Evolutionary conservation across 1,139 yeast species (phyloP).

Genomic region (Pichia norvegensis): DNA sequence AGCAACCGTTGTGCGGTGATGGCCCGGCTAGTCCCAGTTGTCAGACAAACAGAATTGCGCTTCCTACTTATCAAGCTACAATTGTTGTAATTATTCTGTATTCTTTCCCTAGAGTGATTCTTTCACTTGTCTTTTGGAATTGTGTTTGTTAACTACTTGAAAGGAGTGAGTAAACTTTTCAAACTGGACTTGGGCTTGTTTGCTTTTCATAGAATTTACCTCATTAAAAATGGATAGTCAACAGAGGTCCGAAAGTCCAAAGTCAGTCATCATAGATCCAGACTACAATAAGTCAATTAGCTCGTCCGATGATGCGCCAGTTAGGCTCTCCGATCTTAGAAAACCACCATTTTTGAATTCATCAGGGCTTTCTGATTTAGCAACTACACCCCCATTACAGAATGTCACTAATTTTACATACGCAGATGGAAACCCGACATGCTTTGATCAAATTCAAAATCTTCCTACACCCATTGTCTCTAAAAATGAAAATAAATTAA

Average conservation of each 20-base stretch:
- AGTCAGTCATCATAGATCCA: too few relatives aligned
- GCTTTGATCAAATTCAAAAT: conserved; percentile 16
- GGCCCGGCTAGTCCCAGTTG: too few relatives aligned
- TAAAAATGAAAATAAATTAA: not conserved
- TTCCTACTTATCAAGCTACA: too few relatives aligned
- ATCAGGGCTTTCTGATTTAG: not conserved
- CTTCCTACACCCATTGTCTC: conserved; percentile 20
- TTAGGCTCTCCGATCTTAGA: not conserved
- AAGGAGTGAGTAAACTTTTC: too few relatives aligned
- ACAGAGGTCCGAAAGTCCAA: not conserved
- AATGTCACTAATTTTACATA: conserved; percentile 2
- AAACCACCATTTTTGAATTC: not conserved
- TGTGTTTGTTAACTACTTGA: too few relatives aligned
- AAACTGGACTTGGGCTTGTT: too few relatives aligned
- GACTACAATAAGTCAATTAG: not conserved
- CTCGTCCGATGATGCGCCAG: not conserved
- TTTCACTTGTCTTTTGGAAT: too few relatives aligned
- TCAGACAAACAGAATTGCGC: too few relatives aligned
- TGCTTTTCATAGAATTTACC: too few relatives aligned
- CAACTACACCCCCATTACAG: conserved; percentile 13
- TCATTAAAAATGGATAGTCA: not conserved
- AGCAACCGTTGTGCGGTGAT: too few relatives aligned
- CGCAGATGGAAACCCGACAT: not conserved
- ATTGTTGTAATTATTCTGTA: too few relatives aligned
- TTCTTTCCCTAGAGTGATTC: too few relatives aligned